Evolutionary conservation across 176 grass and related monocot genomes (phyloP).

Genomic region (Cenchrus fungigraminus): DNA sequence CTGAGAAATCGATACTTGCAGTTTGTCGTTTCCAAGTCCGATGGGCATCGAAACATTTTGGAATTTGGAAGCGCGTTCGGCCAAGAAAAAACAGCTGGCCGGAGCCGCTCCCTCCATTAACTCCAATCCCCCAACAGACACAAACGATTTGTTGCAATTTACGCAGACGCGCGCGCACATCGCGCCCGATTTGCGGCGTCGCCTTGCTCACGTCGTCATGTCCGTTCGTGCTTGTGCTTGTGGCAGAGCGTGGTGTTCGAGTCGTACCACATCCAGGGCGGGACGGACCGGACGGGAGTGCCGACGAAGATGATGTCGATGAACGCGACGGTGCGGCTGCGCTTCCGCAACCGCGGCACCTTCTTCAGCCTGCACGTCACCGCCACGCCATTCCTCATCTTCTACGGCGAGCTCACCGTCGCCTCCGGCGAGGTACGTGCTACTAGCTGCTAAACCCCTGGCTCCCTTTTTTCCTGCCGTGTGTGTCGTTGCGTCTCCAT

Average conservation of each 20-base stretch:
- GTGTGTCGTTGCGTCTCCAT: neutral
- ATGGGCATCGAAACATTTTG: neutral
- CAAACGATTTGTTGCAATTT: no score
- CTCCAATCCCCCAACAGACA: neutral
- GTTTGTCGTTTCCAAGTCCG: no score
- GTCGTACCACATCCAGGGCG: constrained; percentile 92
- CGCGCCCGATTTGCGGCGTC: neutral
- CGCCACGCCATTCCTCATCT: constrained; percentile 73
- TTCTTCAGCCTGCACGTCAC: constrained; percentile 98
- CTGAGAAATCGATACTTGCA: neutral
- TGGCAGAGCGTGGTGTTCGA: constrained; percentile 89
- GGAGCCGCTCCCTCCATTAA: neutral
- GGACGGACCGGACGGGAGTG: constrained; percentile 93
- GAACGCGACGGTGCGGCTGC: constrained; percentile 87
- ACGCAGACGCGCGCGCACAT: neutral
- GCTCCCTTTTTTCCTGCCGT: no score
- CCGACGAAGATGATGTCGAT: constrained; percentile 95
- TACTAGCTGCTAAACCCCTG: neutral
- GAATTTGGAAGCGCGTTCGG: constrained; percentile 30
- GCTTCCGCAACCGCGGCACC: constrained; percentile 85
- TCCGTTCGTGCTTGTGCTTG: neutral
- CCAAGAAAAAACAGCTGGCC: constrained; percentile 12
- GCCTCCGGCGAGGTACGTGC: constrained; percentile 75
- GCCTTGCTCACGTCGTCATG: neutral
- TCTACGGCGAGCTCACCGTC: constrained; percentile 85